A percentile compares a stretch with the other conserved stretches of the same genome.
Conservation (phyloP, 2,329 filamentous ascomycete species). For the Nothophaeocryptopus gaeumannii region DNA sequence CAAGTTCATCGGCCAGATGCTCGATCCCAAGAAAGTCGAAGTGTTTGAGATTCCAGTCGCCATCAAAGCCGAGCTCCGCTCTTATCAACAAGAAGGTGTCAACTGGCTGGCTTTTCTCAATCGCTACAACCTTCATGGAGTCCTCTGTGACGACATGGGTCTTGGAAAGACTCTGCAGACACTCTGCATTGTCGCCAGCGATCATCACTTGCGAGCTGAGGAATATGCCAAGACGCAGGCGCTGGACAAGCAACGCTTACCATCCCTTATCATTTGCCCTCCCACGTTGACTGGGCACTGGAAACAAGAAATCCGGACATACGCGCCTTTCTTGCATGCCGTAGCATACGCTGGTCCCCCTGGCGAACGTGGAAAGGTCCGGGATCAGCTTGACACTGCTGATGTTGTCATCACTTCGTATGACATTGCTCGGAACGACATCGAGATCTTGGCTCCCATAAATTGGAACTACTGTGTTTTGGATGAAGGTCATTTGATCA, state of each 20-base stretch:
- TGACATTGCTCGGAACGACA: conserved; percentile 94
- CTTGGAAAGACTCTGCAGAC: conserved; percentile 97
- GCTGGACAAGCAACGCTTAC: conserved; percentile 72
- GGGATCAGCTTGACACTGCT: conserved; percentile 67
- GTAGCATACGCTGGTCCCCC: conserved; percentile 90
- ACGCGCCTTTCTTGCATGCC: conserved; percentile 87
- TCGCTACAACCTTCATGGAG: conserved; percentile 94
- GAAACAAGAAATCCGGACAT: conserved; percentile 96
- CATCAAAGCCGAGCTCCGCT: conserved; percentile 93
- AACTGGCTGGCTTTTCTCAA: conserved; percentile 99
- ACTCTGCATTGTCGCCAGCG: conserved; percentile 94
- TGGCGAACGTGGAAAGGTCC: conserved; percentile 69
- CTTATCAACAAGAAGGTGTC: conserved; percentile 97
- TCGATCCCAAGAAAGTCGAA: conserved; percentile 96
- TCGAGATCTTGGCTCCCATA: conserved; percentile 75
- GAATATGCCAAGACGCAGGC: conserved; percentile 81
- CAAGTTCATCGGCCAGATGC: conserved; percentile 93
- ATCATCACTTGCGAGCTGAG: conserved; percentile 89
- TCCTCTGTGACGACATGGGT: conserved; percentile 99
- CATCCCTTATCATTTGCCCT: conserved; percentile 92
- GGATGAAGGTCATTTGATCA: conserved; percentile 96
- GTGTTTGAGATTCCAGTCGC: conserved; percentile 89
- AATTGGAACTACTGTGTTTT: conserved; percentile 98
- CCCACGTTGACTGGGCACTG: conserved; percentile 96
- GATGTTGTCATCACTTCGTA: conserved; percentile 98